Base-by-base conservation (phyloP, 805 yeast genomes). In the Wickerhamomyces sydowiorum region DNA sequence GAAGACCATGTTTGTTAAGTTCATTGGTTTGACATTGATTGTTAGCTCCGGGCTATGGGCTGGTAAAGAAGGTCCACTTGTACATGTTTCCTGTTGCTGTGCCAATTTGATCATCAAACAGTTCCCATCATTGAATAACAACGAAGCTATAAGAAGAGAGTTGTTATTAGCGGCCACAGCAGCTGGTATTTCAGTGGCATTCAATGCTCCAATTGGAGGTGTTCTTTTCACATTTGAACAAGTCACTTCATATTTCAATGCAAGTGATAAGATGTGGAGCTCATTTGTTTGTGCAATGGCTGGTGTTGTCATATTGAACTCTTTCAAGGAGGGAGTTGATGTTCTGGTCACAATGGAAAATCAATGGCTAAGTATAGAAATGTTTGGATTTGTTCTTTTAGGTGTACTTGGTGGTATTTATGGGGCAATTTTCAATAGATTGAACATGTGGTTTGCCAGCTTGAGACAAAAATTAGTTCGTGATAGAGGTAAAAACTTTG, bases 161-260 rank as follows among this genome's bases (percentile, higher is more conserved):
- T 54, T 87, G 9, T 57, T 82, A 14, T 69, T 82, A 17, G 89
- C 95, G 1, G 86, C 90, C 0, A 75, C 86, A 1, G 90, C 95
- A 1, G 81, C 90, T 1, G 96, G 96, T 5, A 82, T 87, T 20
- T 78, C 90, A 0, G 86, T 84, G 13, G 95, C 96, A 1, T 86
- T 87, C 61, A 84, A 83, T 46, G 80, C 95, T 0, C 96, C 96
- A 3, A 80, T 88, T 42, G 95, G 95, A 7, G 96, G 96, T 1
- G 93, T 88, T 1, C 59, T 87, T 25, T 88, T 86, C 59, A 82
- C 84, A 5, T 59, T 85, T 17, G 95, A 87, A 53, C 79, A 78
- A 46, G 66, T 82, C 35, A 77, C 82, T 4, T 74, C 80, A 27
- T 84, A 75, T 53, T 78, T 82, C 54, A 75, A 73, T 37, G 76